A percentile compares a stretch with the other conserved stretches of the same genome.
These are phyloP conservation scores for Cyclospora cayetanensis DNA, from an alignment of 169 alveolate species.

Conservation along the genomic window DNA sequence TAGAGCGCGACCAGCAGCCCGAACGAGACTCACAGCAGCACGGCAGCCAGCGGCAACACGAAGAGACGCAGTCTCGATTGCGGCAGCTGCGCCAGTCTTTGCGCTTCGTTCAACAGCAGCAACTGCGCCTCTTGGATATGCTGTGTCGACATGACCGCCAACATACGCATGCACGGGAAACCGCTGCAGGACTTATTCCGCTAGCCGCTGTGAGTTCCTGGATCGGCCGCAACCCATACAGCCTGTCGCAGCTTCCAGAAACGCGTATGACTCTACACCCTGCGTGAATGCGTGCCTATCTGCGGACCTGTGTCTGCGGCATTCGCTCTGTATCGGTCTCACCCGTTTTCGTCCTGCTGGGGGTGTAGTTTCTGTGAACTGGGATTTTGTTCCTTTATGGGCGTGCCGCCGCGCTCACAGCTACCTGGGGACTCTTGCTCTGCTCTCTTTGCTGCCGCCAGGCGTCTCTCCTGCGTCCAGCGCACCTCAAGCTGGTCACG, in stretches of 20 bases:
- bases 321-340: neutral
- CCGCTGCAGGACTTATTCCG: neutral
- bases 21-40: no score
- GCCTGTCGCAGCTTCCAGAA: no score
- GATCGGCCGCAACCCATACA: no score
- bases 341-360: neutral
- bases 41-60: neutral
- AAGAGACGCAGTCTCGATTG: neutral
- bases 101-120: neutral
- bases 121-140: neutral
- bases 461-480: neutral
- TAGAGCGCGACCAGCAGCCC: no score
- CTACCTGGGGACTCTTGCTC: neutral
- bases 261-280: no score
- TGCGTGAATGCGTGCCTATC: neutral
- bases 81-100: neutral
- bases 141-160: neutral
- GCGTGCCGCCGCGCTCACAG: neutral
- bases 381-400: neutral
- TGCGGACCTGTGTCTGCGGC: neutral
- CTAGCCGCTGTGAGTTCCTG: neutral
- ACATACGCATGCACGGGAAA: neutral
- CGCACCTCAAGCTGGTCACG: neutral
- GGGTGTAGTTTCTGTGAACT: neutral
- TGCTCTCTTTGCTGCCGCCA: neutral